phyloP scores from a whole-genome alignment of 1,139 yeast species.

The Eremothecium cymbalariae region DNA sequence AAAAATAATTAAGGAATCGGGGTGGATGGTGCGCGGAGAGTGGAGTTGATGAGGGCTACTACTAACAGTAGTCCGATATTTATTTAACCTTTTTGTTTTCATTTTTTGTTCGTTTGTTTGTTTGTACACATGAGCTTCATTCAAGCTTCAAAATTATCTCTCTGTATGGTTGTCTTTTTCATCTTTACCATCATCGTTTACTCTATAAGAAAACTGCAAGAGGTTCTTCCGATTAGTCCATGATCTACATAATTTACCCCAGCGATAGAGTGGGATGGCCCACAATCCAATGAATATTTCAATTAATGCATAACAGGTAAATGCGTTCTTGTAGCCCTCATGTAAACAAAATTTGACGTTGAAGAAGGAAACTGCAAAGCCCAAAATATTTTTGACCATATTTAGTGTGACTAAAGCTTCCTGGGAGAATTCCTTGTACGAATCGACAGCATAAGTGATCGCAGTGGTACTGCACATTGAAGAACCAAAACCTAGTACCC shows the following conservation, averaged over 20 bases:
- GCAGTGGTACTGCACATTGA: conserved; percentile 55
- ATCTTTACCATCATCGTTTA: background rate
- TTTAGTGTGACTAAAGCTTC: conserved; percentile 53
- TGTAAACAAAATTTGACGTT: conserved; percentile 41
- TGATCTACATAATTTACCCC: conserved; percentile 45
- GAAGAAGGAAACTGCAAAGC: conserved; percentile 51
- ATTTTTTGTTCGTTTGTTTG: no score
- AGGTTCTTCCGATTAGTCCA: conserved; percentile 44
- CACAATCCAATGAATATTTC: conserved; percentile 43
- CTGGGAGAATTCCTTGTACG: conserved; percentile 50
- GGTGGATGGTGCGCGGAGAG: no score
- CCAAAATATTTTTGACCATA: conserved; percentile 46
- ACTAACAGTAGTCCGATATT: no score
- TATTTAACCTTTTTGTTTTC: no score
- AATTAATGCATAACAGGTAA: conserved; percentile 46
- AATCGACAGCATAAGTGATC: conserved; percentile 53
- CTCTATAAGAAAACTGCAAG: conserved; percentile 32
- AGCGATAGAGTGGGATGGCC: conserved; percentile 48
- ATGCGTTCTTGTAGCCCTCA: conserved; percentile 42
- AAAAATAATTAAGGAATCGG: no score
- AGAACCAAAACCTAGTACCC: conserved; percentile 50
- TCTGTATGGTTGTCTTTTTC: background rate
- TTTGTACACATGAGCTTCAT: no score
- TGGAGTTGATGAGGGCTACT: no score
- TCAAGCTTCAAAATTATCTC: no score